Evolutionary conservation across 805 yeast genomes (phyloP).

Genomic region (Candida maltosa): DNA sequence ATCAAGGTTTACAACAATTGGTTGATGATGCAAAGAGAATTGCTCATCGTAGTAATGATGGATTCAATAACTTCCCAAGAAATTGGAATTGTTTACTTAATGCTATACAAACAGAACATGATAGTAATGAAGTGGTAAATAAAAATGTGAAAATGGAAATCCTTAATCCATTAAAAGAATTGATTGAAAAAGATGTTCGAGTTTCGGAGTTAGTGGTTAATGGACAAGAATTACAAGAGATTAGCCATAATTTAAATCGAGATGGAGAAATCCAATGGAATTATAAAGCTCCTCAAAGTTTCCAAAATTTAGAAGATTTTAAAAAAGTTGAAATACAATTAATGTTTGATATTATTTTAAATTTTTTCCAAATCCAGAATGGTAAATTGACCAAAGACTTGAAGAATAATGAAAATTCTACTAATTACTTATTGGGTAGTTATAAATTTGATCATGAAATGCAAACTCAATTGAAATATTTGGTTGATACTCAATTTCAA

Average conservation of each 20-base stretch:
- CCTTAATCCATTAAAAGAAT: constrained; percentile 50
- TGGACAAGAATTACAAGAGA: constrained; percentile 41
- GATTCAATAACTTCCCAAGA: constrained; percentile 40
- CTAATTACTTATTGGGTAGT: constrained; percentile 58
- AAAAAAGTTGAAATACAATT: constrained; percentile 58
- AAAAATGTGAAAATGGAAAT: constrained; percentile 51
- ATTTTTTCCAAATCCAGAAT: constrained; percentile 46
- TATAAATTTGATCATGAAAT: constrained; percentile 36
- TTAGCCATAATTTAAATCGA: constrained; percentile 21
- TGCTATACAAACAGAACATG: constrained; percentile 47
- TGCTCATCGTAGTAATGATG: constrained; percentile 19
- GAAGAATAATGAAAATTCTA: constrained; percentile 53
- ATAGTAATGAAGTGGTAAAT: constrained; percentile 47
- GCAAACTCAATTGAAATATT: constrained; percentile 31
- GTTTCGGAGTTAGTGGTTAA: constrained; percentile 54
- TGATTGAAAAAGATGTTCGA: constrained; percentile 49
- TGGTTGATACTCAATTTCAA: constrained; percentile 23
- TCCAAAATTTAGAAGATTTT: constrained; percentile 69
- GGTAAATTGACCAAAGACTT: constrained; percentile 20
- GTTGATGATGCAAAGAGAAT: constrained; percentile 31
- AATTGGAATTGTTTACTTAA: constrained; percentile 46
- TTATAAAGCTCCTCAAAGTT: constrained; percentile 70
- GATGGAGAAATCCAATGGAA: constrained; percentile 65
- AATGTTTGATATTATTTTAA: constrained; percentile 60
- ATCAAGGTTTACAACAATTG: constrained; percentile 53